These are phyloP conservation scores for Xylariaceae sp. DNA, from an alignment of 2,329 filamentous ascomycete genomes.

Conservation along the genomic window DNA sequence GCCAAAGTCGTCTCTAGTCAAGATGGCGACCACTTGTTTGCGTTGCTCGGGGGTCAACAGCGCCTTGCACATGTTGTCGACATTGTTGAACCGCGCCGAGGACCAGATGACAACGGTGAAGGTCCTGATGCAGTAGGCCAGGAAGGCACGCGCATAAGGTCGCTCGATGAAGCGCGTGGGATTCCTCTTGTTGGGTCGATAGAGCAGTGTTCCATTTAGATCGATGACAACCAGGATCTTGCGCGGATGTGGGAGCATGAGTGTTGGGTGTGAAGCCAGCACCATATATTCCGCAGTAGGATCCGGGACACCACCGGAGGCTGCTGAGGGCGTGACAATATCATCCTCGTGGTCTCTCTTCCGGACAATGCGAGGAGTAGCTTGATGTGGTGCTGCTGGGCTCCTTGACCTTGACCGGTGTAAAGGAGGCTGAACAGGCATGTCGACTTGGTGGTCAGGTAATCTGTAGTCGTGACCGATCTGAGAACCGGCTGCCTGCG, in stretches of 20 bases:
- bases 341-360: neutral
- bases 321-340: conserved; percentile 16
- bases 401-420: too few relatives aligned
- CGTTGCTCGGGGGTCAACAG: conserved; percentile 53
- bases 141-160: conserved; percentile 60
- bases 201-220: conserved; percentile 84
- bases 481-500: too few relatives aligned
- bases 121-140: conserved; percentile 64
- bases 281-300: conserved; percentile 55
- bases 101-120: conserved; percentile 89
- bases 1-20: conserved; percentile 71
- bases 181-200: conserved; percentile 50
- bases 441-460: too few relatives aligned
- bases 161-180: conserved; percentile 55
- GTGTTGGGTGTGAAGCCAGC: conserved; percentile 39
- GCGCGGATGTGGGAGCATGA: conserved; percentile 37
- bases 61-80: conserved; percentile 56
- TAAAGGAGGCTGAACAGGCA: too few relatives aligned
- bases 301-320: conserved; percentile 52
- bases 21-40: conserved; percentile 56
- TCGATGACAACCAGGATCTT: conserved; percentile 79
- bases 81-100: conserved; percentile 69
- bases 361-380: too few relatives aligned
- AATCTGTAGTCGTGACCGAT: too few relatives aligned
- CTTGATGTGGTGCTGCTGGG: too few relatives aligned